A percentile compares a stretch with the other conserved stretches of the same genome.
Evolutionary conservation across 1,284 basidiomycete species (phyloP).

Genomic region (Chalciporus sp.): DNA sequence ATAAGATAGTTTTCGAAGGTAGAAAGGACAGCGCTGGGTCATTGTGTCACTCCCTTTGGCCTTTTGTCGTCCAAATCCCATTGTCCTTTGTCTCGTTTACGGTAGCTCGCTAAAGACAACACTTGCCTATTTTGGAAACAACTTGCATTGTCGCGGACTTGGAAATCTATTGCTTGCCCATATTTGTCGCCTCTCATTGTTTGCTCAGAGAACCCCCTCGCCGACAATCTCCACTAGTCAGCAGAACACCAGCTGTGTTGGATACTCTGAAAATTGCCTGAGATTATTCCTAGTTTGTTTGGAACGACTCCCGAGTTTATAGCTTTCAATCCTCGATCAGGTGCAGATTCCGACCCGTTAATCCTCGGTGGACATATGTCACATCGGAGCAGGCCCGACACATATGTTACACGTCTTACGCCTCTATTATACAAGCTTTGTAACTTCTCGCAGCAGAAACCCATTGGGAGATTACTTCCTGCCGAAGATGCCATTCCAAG

Average conservation of each 20-base stretch:
- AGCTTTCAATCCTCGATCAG: too few species aligned
- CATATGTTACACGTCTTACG: too few species aligned
- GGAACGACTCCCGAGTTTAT: too few species aligned
- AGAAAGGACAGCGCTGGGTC: neutral
- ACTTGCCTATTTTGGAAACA: conserved; percentile 17
- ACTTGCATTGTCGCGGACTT: conserved; percentile 27
- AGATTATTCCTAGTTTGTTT: too few species aligned
- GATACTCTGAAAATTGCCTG: too few species aligned
- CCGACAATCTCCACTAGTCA: too few species aligned
- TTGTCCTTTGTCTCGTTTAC: conserved; percentile 29
- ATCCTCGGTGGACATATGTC: too few species aligned
- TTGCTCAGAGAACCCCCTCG: too few species aligned
- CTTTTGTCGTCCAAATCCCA: conserved; percentile 31
- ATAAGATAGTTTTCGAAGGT: conserved; percentile 5
- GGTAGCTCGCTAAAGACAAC: conserved; percentile 20
- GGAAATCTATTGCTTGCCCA: conserved; percentile 15
- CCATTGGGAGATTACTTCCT: neutral
- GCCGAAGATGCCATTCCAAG: neutral
- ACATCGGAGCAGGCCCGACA: too few species aligned
- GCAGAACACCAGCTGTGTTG: too few species aligned
- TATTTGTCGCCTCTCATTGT: conserved; percentile 4
- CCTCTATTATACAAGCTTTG: neutral
- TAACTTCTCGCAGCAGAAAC: neutral
- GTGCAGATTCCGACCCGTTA: too few species aligned
- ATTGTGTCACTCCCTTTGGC: conserved; percentile 5